Evolutionary conservation across 257 asterid genomes (phyloP).

Genomic region (Coffea canephora): DNA sequence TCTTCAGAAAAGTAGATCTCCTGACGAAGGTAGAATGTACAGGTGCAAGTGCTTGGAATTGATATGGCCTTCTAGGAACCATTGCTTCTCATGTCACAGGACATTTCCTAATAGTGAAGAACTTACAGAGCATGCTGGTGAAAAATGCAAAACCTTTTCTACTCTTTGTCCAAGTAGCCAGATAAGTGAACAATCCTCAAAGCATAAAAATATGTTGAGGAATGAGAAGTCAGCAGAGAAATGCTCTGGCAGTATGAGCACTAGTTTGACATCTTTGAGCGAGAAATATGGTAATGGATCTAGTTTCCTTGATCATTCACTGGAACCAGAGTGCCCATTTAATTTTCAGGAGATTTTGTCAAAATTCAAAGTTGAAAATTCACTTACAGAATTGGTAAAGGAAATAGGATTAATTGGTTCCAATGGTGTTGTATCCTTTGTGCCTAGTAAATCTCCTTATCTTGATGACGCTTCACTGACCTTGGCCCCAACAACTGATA

Average conservation of each 20-base stretch:
- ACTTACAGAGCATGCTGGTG: slow-evolving; percentile 48
- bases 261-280: slow-evolving; percentile 31
- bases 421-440: slow-evolving; percentile 56
- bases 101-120: slow-evolving; percentile 56
- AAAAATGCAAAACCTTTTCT: slow-evolving; percentile 42
- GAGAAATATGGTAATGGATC: slow-evolving; percentile 43
- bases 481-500: slow-evolving; percentile 31
- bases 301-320: slow-evolving; percentile 27
- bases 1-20: slow-evolving; percentile 28
- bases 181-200: slow-evolving; percentile 38
- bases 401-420: slow-evolving; percentile 62
- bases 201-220: slow-evolving; percentile 41
- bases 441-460: slow-evolving; percentile 38
- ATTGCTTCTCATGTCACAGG: slow-evolving; percentile 71
- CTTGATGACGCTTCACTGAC: slow-evolving; percentile 46
- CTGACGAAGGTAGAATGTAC: slow-evolving; percentile 35
- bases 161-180: slow-evolving; percentile 40
- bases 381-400: slow-evolving; percentile 66
- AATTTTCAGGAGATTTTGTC: slow-evolving; percentile 72
- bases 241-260: slow-evolving; percentile 23
- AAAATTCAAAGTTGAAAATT: slow-evolving; percentile 55
- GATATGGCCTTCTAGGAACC: slow-evolving; percentile 63
- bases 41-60: slow-evolving; percentile 88
- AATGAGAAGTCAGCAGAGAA: slow-evolving; percentile 36
- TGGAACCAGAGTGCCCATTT: slow-evolving; percentile 52